Conservation (phyloP, 2,329 filamentous ascomycete species). For the Magnaporthiopsis rhizophila region DNA sequence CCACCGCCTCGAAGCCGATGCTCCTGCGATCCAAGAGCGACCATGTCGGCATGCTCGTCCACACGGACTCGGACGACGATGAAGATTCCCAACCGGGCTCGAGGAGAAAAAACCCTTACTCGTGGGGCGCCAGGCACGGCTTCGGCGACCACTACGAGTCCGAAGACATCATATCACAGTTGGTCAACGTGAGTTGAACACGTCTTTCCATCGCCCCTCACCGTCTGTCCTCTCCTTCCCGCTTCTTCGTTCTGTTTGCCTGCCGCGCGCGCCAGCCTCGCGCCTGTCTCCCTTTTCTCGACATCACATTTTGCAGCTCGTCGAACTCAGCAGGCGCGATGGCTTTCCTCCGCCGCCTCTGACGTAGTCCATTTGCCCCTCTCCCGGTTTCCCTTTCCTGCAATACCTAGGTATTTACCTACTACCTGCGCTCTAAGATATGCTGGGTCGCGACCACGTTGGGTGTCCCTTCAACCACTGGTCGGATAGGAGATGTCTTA, state of each 20-base stretch:
- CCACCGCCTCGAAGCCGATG: conserved; percentile 33
- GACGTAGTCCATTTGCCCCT: background rate
- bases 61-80: conserved; percentile 22
- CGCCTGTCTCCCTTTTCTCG: background rate
- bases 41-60: conserved; percentile 26
- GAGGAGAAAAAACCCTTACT: conserved; percentile 37
- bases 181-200: conserved; percentile 64
- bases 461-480: background rate
- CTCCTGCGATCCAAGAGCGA: conserved; percentile 52
- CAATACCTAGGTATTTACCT: background rate
- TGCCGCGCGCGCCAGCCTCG: background rate
- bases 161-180: conserved; percentile 76
- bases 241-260: conserved; percentile 6
- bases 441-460: background rate
- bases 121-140: conserved; percentile 66
- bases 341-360: background rate
- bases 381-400: background rate
- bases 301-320: background rate
- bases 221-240: background rate
- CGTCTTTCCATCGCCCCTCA: background rate
- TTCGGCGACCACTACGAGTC: conserved; percentile 91
- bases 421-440: background rate
- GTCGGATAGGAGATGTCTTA: background rate
- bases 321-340: background rate
- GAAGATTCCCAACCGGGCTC: conserved; percentile 23